Percentiles rank a stretch among this genome's conserved stretches.
Evolutionary conservation across 139 green algal genomes (phyloP).

Genomic region (Chlorella ohadii): DNA sequence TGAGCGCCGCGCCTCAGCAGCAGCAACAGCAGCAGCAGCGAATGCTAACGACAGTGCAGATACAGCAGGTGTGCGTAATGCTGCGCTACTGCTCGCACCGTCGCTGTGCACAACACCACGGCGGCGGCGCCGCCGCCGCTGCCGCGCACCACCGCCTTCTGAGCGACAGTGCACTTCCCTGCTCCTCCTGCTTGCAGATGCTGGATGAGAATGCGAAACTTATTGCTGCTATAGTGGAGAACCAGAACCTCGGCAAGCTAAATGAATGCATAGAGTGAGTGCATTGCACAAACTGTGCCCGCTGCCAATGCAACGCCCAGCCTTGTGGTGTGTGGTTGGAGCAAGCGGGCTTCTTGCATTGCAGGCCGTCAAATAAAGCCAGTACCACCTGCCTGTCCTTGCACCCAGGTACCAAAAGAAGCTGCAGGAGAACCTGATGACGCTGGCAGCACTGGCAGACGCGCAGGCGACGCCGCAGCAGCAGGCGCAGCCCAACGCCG

Average conservation of each 20-base stretch:
- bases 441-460: conserved; percentile 30
- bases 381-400: too few relatives aligned
- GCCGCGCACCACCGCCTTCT: too few relatives aligned
- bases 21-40: neutral
- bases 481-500: neutral
- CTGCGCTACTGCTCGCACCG: neutral
- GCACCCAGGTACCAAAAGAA: conserved; percentile 31
- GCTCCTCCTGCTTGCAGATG: conserved; percentile 4
- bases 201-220: conserved; percentile 35
- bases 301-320: too few relatives aligned
- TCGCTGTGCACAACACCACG: too few relatives aligned
- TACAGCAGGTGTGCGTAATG: conserved; percentile 3
- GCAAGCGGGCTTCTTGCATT: too few relatives aligned
- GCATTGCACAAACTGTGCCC: neutral
- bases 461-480: conserved; percentile 25
- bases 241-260: conserved; percentile 34
- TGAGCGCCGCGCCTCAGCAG: neutral
- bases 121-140: neutral
- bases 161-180: neutral
- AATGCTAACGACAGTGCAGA: conserved; percentile 21
- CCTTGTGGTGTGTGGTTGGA: too few relatives aligned
- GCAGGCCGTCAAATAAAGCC: too few relatives aligned
- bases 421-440: conserved; percentile 36
- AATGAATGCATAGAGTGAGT: conserved; percentile 31
- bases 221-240: conserved; percentile 20